These are phyloP conservation scores for Maudiozyma humilis DNA, from an alignment of 1,139 yeast species.

Conservation along the genomic window DNA sequence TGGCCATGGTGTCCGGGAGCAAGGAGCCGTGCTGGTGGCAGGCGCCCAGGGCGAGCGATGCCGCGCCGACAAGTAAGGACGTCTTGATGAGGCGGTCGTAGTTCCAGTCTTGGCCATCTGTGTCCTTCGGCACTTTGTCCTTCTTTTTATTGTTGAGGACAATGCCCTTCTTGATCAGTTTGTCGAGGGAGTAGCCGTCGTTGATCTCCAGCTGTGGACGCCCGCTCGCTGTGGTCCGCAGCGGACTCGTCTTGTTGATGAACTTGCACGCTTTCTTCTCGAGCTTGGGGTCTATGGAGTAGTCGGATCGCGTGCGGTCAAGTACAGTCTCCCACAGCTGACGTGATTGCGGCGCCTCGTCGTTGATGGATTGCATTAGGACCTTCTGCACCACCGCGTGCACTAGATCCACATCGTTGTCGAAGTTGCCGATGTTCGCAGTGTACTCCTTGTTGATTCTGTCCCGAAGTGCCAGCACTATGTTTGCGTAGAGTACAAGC, in stretches of 20 bases:
- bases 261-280: neutral
- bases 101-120: neutral
- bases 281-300: neutral
- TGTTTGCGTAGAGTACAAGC: conserved; percentile 21
- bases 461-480: conserved; percentile 18
- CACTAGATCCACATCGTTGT: conserved; percentile 23
- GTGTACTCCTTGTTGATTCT: conserved; percentile 17
- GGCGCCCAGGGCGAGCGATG: conserved; percentile 1
- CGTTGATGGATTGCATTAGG: conserved; percentile 11
- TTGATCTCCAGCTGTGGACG: conserved; percentile 4
- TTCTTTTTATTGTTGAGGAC: conserved; percentile 8
- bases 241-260: conserved; percentile 23
- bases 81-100: conserved; percentile 1
- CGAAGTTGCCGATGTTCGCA: conserved; percentile 20
- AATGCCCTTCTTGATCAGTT: conserved; percentile 15
- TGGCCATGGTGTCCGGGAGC: neutral
- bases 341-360: neutral
- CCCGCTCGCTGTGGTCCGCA: conserved; percentile 21
- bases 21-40: neutral
- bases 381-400: conserved; percentile 28
- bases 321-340: conserved; percentile 18
- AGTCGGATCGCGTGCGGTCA: conserved; percentile 10
- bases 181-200: conserved; percentile 9
- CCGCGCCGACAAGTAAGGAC: neutral
- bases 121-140: neutral